Base-by-base conservation (phyloP, 1,139 yeast genomes). In the Taiozyma sp. region DNA sequence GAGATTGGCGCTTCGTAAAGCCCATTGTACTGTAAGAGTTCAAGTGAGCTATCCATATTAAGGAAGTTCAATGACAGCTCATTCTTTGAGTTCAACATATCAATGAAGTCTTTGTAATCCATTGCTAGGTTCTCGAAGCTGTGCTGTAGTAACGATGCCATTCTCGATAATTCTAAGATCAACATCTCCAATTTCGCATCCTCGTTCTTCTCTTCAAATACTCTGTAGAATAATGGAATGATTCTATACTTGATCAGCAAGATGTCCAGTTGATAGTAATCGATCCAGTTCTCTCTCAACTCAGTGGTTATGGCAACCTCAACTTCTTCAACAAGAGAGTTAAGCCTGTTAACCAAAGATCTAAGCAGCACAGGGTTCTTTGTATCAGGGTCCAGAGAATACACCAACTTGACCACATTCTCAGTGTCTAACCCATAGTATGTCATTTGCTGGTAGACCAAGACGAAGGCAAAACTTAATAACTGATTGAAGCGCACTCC, bases 251-350 rank as follows among this genome's bases (percentile, higher is more conserved):
- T 10, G 7, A 46, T 19, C 24, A 37, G 32, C 22, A 43, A 46
- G 3, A 47, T 16, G 24, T 50, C 48, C 21, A 47, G 14, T 3
- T 30, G 46, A 24, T 44, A 50, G 11, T 43, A 41, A 34, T 50
- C 50, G 19, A 47, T 45, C 53, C 53, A 50, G 9, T n/a, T 14
- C 6, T 43, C 41, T 13, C 53, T 44, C 14, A 37, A 9, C 19
- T 21, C 24, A 37, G 6, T 21, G 6, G 24, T 21, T 10, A 19
- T 8, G 41, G 41, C 41, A 8, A 21, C 13, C 7, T 37, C 41
- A 11, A 37, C 24, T 10, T 16, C 24, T 19, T 37, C 41, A 37
- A 16, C 24, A 21, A 16, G 24, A 19, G 41, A 37, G 16, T 10
- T 11, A 5, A 37, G 24, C 24, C 14, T 37, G n/a, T 37, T 21